phyloP scores from a whole-genome alignment of 257 asterid species.

The Ballota nigra region DNA sequence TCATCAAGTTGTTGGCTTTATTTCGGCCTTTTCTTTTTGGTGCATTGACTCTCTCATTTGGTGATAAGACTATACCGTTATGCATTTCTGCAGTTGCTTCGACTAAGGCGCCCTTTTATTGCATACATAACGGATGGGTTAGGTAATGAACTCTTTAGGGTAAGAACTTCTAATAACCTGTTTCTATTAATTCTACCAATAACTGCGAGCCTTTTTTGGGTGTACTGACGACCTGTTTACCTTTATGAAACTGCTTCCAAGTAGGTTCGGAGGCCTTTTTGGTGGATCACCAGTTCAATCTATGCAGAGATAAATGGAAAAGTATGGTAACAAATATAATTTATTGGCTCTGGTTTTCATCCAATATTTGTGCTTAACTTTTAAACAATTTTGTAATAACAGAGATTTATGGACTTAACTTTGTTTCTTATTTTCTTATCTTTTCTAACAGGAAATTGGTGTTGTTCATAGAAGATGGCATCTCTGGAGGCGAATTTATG shows the following conservation, averaged over 20 bases:
- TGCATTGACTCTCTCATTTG: slow-evolving; percentile 10
- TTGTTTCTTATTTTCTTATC: background rate
- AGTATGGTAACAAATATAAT: slow-evolving; percentile 35
- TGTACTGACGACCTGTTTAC: slow-evolving; percentile 21
- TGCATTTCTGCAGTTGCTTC: slow-evolving; percentile 66
- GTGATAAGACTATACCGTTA: slow-evolving; percentile 12
- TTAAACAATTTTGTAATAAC: background rate
- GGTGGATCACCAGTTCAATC: slow-evolving; percentile 99
- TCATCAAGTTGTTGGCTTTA: slow-evolving; percentile 18
- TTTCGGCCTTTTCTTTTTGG: background rate
- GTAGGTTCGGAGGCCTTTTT: slow-evolving; percentile 93
- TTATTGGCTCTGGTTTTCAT: background rate
- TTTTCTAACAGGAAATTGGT: slow-evolving; percentile 70
- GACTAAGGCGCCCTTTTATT: slow-evolving; percentile 83
- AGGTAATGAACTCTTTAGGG: slow-evolving; percentile 85
- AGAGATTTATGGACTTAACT: background rate
- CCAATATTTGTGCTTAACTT: background rate
- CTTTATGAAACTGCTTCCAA: slow-evolving; percentile 22
- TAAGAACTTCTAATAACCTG: slow-evolving; percentile 31
- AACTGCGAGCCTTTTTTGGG: slow-evolving; percentile 17
- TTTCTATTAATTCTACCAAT: slow-evolving; percentile 1
- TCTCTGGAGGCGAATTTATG: slow-evolving; percentile 95
- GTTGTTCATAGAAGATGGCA: slow-evolving; percentile 99
- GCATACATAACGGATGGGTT: slow-evolving; percentile 73
- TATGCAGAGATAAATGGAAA: slow-evolving; percentile 87